Base-by-base conservation (phyloP, 2,329 filamentous ascomycete species). In the Alternaria rosae region DNA sequence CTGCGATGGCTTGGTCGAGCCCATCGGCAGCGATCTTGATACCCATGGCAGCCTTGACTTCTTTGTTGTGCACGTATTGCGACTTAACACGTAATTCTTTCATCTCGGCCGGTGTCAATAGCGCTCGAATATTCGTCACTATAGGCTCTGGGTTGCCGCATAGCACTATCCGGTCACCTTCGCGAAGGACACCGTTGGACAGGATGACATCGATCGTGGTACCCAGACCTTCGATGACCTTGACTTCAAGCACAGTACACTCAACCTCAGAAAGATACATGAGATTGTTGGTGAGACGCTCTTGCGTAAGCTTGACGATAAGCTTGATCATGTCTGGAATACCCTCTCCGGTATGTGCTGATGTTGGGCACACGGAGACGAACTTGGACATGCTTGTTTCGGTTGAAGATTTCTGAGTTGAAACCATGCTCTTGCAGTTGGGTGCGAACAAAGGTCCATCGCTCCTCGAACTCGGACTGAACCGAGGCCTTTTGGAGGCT, bases 201-300 rank as follows among this genome's bases (percentile, higher is more conserved):
- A 99, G 83, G 71, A 99, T 91, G 67, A 99, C 94, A 78, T 99
- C 95, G 73, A 99, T 98, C 47, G 95, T 99, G 81, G 97, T 99
- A 78, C 95, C 95, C 67, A 99, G 93, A 82, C 95, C 96, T 81
- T 99, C 95, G 66, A 99, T 97, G 51, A 97, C 92, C 88, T 99
- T 99, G 80, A 99, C 95, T 84, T 99, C 95, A 43, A 99, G 89
- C 52, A 99, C 94, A 8, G 95, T 99, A 79, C 93, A 95, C 82
- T 99, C 94, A 25, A 98, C 93, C 82, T 99, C 95, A 30, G 94
- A 95, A 59, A 99, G 88, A 80, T 99, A 99, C 95, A 99, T 99
- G 72, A 99, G 88, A 68, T 93, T 92, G 72, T 91, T 92, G 47
- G 95, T 94, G 93, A 99, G 98, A 74, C 95, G 92, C 83, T 98